Percentiles rank a stretch among this genome's conserved stretches.
These are phyloP conservation scores for Arthrobotrys entomopaga DNA, from an alignment of 2,329 filamentous ascomycete species.

Conservation along the genomic window DNA sequence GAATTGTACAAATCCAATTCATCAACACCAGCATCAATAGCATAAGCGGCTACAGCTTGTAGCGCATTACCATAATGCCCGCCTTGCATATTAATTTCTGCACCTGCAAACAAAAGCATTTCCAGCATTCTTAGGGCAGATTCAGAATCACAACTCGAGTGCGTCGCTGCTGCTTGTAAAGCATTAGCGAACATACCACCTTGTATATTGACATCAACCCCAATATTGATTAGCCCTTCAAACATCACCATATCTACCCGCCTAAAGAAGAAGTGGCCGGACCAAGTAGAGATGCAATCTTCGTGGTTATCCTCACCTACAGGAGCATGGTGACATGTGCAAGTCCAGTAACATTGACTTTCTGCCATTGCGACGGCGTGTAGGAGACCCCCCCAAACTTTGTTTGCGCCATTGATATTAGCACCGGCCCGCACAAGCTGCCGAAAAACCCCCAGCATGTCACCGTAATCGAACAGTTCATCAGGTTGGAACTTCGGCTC, in stretches of 20 bases:
- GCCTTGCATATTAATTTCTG: neutral
- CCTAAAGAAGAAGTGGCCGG: neutral
- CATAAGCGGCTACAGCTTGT: neutral
- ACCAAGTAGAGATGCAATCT: too few relatives aligned
- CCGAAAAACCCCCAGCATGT: neutral
- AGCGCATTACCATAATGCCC: neutral
- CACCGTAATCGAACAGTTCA: too few relatives aligned
- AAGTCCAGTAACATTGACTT: too few relatives aligned
- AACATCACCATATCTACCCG: neutral
- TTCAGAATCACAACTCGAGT: neutral
- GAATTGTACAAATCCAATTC: neutral
- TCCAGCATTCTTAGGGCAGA: neutral
- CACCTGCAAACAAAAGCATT: neutral
- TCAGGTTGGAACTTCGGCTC: neutral
- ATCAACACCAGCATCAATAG: neutral
- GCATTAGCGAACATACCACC: conserved; percentile 5
- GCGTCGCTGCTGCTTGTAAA: conserved; percentile 2
- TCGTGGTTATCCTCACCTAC: too few relatives aligned
- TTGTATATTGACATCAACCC: conserved; percentile 2
- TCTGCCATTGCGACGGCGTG: neutral
- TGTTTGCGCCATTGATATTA: conserved; percentile 2
- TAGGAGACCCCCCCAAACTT: neutral
- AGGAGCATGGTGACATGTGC: too few relatives aligned
- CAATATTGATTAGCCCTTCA: neutral
- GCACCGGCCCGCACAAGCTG: neutral